These are phyloP conservation scores for Cadophora malorum DNA, from an alignment of 2,329 filamentous ascomycete species.

Conservation along the genomic window DNA sequence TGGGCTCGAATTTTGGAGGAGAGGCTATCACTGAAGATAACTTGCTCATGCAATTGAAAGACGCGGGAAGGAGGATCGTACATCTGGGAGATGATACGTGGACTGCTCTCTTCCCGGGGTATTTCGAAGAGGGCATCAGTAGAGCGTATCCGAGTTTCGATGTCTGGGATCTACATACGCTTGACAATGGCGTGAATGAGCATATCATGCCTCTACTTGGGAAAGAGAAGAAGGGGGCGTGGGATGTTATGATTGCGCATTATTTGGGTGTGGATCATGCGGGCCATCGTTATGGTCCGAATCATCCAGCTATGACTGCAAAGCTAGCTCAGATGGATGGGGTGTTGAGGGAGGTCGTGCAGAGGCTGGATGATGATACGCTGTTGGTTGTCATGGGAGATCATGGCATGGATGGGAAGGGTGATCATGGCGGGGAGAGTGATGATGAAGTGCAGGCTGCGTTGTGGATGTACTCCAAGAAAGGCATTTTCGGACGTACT, in stretches of 20 bases:
- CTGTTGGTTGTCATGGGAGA: conserved; percentile 97
- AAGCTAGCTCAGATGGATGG: conserved; percentile 92
- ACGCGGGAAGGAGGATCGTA: conserved; percentile 77
- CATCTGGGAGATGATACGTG: conserved; percentile 99
- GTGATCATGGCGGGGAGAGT: conserved; percentile 97
- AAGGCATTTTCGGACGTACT: conserved; percentile 80
- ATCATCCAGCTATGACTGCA: conserved; percentile 88
- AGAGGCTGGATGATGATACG: conserved; percentile 80
- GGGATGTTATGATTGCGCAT: conserved; percentile 96
- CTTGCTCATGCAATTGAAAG: conserved; percentile 66
- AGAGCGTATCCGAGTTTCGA: conserved; percentile 96
- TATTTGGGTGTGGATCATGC: conserved; percentile 96
- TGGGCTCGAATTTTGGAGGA: conserved; percentile 93
- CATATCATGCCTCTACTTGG: conserved; percentile 86
- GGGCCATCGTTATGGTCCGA: conserved; percentile 92
- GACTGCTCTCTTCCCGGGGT: conserved; percentile 90
- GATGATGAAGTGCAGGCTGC: conserved; percentile 95
- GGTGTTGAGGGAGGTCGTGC: conserved; percentile 75
- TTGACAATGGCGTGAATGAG: conserved; percentile 92
- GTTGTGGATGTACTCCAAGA: conserved; percentile 98
- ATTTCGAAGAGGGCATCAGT: conserved; percentile 88
- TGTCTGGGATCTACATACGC: conserved; percentile 95
- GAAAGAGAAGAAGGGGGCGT: conserved; percentile 67
- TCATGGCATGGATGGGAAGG: conserved; percentile 97
- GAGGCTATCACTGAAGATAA: conserved; percentile 96